phyloP scores from a whole-genome alignment of 176 grass and related monocot genomes.

The Luzula sylvatica region DNA sequence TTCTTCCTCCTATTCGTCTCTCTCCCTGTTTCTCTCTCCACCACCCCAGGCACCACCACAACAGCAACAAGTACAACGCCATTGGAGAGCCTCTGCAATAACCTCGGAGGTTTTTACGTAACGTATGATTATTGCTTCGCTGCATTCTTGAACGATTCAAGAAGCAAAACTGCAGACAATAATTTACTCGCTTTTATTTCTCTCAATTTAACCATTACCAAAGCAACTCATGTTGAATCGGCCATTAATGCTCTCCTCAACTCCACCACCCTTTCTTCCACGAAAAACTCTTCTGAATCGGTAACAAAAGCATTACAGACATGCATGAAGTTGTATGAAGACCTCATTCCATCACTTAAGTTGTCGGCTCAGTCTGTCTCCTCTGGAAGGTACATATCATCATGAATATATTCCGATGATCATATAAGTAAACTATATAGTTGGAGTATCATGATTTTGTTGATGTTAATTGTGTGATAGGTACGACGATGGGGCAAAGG shows the following conservation, averaged over 20 bases:
- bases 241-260: slow-evolving; percentile 21
- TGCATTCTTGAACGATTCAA: slow-evolving; percentile 1
- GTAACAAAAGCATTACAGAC: slow-evolving; percentile 12
- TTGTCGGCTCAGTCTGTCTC: slow-evolving; percentile 11
- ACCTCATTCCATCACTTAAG: slow-evolving; percentile 6
- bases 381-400: slow-evolving; percentile 15
- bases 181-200: slow-evolving; percentile 14
- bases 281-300: neutral
- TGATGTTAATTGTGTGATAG: too few relatives aligned
- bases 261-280: neutral
- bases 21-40: slow-evolving; percentile 1
- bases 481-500: slow-evolving; percentile 15
- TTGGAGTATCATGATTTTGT: too few relatives aligned
- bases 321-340: slow-evolving; percentile 15
- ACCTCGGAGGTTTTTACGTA: slow-evolving; percentile 22
- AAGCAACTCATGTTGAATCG: slow-evolving; percentile 11
- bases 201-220: slow-evolving; percentile 13
- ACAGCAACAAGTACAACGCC: neutral
- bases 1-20: slow-evolving; percentile 1
- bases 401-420: too few relatives aligned
- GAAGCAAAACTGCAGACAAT: slow-evolving; percentile 8
- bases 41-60: neutral
- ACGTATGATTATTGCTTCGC: slow-evolving; percentile 18
- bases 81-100: slow-evolving; percentile 15
- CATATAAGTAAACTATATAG: too few relatives aligned